A percentile compares a stretch with the other conserved stretches of the same genome.
Conservation (phyloP, 2,329 filamentous ascomycete species). For the Venturiaceae sp. region DNA sequence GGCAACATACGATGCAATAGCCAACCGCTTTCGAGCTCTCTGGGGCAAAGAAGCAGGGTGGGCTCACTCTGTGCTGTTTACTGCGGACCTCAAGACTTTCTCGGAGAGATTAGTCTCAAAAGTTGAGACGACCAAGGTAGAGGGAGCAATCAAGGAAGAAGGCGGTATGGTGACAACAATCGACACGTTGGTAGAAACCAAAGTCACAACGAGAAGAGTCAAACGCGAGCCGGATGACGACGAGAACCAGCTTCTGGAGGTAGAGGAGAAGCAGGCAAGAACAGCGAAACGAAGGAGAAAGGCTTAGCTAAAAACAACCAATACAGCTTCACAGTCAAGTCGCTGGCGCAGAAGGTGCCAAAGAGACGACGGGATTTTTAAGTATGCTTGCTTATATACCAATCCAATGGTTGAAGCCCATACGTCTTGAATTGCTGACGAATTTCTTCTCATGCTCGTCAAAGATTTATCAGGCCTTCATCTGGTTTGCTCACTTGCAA, state of each 20-base stretch:
- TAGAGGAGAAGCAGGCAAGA: slow-evolving; percentile 24
- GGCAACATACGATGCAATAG: slow-evolving; percentile 79
- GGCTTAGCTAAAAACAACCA: neutral
- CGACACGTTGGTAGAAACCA: slow-evolving; percentile 8
- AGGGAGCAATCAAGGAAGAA: slow-evolving; percentile 16
- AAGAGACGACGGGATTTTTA: no score
- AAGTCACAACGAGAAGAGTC: slow-evolving; percentile 25
- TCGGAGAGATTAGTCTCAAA: slow-evolving; percentile 52
- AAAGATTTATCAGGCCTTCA: no score
- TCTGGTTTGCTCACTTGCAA: no score
- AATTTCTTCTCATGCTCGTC: no score
- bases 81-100: slow-evolving; percentile 81
- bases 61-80: slow-evolving; percentile 96
- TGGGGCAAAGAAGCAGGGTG: slow-evolving; percentile 95
- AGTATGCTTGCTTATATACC: no score
- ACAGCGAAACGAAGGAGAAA: slow-evolving; percentile 25
- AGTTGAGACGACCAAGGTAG: slow-evolving; percentile 23
- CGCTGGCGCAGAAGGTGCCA: no score
- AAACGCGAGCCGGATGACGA: slow-evolving; percentile 31
- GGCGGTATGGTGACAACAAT: neutral
- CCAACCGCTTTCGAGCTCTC: slow-evolving; percentile 75
- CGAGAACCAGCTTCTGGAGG: slow-evolving; percentile 26
- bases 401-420: no score
- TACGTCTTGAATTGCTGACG: no score
- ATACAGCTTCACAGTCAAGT: no score